These are phyloP conservation scores for Erysimum cheiri DNA, from an alignment of 441 rosid species.

Conservation along the genomic window DNA sequence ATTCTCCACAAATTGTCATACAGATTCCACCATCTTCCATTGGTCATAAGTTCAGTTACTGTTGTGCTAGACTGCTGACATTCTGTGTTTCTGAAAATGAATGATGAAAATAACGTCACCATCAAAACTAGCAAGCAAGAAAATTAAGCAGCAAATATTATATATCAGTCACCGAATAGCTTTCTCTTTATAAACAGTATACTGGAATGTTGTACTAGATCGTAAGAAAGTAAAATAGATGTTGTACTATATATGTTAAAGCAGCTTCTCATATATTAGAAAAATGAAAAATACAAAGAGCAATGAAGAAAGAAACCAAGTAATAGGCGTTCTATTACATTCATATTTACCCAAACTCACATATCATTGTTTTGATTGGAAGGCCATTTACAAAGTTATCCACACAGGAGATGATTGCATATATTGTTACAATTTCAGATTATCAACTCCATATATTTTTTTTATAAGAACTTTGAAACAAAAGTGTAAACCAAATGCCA, in stretches of 20 bases:
- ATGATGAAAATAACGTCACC: constrained; percentile 36
- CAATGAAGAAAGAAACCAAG: constrained; percentile 18
- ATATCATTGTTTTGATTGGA: neutral
- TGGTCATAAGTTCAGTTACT: constrained; percentile 53
- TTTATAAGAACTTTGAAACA: neutral
- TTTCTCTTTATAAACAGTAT: neutral
- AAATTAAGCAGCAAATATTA: constrained; percentile 6
- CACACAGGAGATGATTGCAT: constrained; percentile 18
- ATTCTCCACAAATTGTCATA: constrained; percentile 93
- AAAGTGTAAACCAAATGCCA: constrained; percentile 24
- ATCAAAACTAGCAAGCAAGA: constrained; percentile 36
- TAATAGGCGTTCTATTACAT: constrained; percentile 18
- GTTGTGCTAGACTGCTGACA: constrained; percentile 51
- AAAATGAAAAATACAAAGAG: constrained; percentile 15
- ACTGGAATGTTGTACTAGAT: constrained; percentile 12
- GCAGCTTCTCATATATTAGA: constrained; percentile 14
- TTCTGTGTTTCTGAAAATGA: constrained; percentile 55
- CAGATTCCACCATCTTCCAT: constrained; percentile 88
- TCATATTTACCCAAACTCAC: constrained; percentile 25
- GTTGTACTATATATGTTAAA: constrained; percentile 11
- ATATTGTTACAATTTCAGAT: constrained; percentile 14
- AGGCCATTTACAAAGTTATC: constrained; percentile 22
- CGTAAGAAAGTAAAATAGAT: neutral
- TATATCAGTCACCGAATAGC: constrained; percentile 20
- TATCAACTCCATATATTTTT: constrained; percentile 3